These are phyloP conservation scores for Ogataea trehaloabstinens DNA, from an alignment of 805 yeast genomes.

Conservation along the genomic window DNA sequence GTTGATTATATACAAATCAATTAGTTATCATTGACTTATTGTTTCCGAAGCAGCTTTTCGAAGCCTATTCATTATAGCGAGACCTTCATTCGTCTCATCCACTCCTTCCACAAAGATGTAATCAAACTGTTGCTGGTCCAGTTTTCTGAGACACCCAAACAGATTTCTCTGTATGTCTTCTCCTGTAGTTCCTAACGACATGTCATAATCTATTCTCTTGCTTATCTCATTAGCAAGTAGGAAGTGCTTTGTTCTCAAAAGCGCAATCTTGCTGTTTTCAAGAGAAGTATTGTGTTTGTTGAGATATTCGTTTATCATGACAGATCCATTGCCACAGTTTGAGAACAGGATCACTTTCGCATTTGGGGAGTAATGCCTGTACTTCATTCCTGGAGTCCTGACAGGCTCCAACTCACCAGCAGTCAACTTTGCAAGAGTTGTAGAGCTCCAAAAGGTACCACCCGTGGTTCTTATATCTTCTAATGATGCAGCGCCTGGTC, in stretches of 20 bases:
- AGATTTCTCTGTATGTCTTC: conserved; percentile 70
- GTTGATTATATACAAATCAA: too few species aligned
- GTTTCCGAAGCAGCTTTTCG: conserved; percentile 72
- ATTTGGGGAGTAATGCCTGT: conserved; percentile 89
- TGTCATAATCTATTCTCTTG: conserved; percentile 26
- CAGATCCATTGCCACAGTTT: conserved; percentile 44
- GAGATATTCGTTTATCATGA: conserved; percentile 12
- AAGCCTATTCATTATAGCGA: conserved; percentile 92
- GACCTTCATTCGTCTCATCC: conserved; percentile 71
- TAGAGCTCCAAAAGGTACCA: conserved; percentile 64
- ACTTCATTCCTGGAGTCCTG: conserved; percentile 97
- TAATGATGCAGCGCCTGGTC: conserved; percentile 92
- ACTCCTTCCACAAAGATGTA: conserved; percentile 83
- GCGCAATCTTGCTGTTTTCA: conserved; percentile 43
- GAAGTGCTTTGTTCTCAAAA: conserved; percentile 45
- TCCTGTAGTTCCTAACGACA: conserved; percentile 45
- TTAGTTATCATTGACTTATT: conserved; percentile 9
- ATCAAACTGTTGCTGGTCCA: conserved; percentile 69
- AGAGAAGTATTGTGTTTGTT: conserved; percentile 4
- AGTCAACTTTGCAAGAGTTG: conserved; percentile 61
- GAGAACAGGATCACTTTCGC: conserved; percentile 74
- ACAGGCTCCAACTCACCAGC: conserved; percentile 69
- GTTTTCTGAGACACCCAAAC: conserved; percentile 69
- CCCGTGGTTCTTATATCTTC: conserved; percentile 70
- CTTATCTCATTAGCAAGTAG: conserved; percentile 14